Base-by-base conservation (phyloP, 1,284 basidiomycete species). In the Fereydounia khargensis region DNA sequence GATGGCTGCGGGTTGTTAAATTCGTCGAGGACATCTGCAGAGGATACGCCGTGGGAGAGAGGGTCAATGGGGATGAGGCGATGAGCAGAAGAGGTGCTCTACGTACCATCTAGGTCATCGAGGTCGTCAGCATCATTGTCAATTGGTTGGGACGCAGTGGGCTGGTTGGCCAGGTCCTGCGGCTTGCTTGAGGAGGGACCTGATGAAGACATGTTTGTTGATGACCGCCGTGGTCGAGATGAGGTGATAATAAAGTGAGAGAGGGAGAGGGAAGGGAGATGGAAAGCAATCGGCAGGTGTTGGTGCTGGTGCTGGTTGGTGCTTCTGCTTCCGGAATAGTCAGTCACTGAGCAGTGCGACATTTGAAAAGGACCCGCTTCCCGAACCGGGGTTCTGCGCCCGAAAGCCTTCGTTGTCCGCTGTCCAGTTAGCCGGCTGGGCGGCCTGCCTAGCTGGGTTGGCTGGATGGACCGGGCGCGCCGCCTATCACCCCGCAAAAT, bases 21-120 rank as follows among this genome's bases (percentile, higher is more conserved):
- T 31, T 79, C 74, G 35, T 82, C 80, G 48, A 85, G 78, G 42
- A 86, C 81, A 73, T 85, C 83, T 84, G 63, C 6, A n/a, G 22
- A 25, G 23, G 19, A 32, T n/a, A 34, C 13, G 14, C 10, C 16
- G 28, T n/a, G 35, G 13, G 17, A 28, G 35, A 3, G 17, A 41
- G 27, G 23, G 35, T 23, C 39, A 3, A n/a, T 21, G 23, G 25
- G 17, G 21, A 14, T 21, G 27, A 2, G 20, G 14, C 16, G 19
- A 10, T 13, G 7, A 48, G 24, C 14, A 33, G 14, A 19, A 30
- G 18, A 17, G 28, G 25, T 21, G 13, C 9, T 10, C 8, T 13
- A 43, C 68, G 44, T 39, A 67, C 69, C 71, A 54, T 73, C 71
- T 20, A 73, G 67, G 37, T 72, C 71, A 30, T 72, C 71, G 39